Conservation (phyloP, 2,329 filamentous ascomycete species). For the Pseudocercospora fuligena region DNA sequence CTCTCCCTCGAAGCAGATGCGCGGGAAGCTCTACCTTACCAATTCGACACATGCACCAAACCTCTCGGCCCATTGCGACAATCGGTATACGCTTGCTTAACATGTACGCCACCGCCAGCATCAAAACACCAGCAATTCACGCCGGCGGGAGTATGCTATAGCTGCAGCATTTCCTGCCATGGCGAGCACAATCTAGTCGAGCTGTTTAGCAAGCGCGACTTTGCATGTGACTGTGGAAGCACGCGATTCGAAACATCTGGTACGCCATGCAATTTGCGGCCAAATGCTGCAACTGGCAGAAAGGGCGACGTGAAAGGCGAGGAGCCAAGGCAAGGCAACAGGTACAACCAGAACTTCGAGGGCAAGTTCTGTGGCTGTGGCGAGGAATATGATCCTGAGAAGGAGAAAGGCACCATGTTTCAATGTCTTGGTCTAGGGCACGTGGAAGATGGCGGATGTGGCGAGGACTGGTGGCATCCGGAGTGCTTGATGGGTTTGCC, state of each 20-base stretch:
- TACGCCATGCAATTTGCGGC: constrained; percentile 75
- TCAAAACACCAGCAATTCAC: constrained; percentile 66
- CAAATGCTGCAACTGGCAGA: constrained; percentile 72
- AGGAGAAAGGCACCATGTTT: constrained; percentile 97
- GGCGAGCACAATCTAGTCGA: constrained; percentile 94
- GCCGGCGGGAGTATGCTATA: constrained; percentile 89
- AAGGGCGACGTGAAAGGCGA: constrained; percentile 81
- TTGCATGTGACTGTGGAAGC: constrained; percentile 95
- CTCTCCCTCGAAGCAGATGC: constrained; percentile 92
- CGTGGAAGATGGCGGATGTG: constrained; percentile 82
- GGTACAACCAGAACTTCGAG: constrained; percentile 93
- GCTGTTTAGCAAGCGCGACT: constrained; percentile 93
- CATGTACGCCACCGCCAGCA: constrained; percentile 81
- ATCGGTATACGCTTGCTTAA: constrained; percentile 88
- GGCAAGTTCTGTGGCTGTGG: constrained; percentile 91
- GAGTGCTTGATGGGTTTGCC: constrained; percentile 85
- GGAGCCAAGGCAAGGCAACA: constrained; percentile 72
- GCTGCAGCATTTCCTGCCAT: constrained; percentile 95
- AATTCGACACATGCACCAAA: constrained; percentile 91
- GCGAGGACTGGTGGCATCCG: constrained; percentile 97
- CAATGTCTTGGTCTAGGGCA: constrained; percentile 88
- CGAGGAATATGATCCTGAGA: constrained; percentile 83
- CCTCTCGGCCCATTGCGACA: constrained; percentile 88
- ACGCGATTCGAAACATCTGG: constrained; percentile 69
- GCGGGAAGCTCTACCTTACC: constrained; percentile 91